Base-by-base conservation (phyloP, 2,329 filamentous ascomycete genomes). In the Xenoacremonium recifei region DNA sequence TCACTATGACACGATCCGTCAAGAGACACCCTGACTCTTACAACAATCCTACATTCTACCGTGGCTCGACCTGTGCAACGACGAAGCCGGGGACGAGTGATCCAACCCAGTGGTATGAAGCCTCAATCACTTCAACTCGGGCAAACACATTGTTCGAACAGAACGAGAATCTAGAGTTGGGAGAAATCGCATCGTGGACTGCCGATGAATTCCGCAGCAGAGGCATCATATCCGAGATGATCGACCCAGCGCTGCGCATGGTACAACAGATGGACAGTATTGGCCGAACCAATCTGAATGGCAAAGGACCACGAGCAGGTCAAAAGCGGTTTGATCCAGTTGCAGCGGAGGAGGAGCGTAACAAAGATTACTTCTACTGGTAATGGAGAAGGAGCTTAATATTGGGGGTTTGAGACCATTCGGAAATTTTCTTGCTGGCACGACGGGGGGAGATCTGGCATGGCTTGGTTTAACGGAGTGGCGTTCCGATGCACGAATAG, bases 221-320 rank as follows among this genome's bases (percentile, higher is more conserved):
- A 5, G 55, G 53, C 3, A 36, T 54, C 1, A 50, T 64, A 15
- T 47, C 50, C 15, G 49, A 54, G 10, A 45, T 67, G 5, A 62
- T 55, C 31, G 45, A 49, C 11, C 55, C 59, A 3, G 60, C 58
- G 0, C 25, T 66, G 5, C 47, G 41, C 3, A 63, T 66, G 56
- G 43, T 66, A 10, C 39, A 47, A 1, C 45, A 53, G n/a, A 63
- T 66, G 59, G 62, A 66, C 39, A 29, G 43, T 1, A 47, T 66
- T 11, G 65, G 65, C 1, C 23, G 34, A 4, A 48, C 44, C 2
- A 66, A 65, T 25, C 40, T 55, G 23, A 62, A 62, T 19, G 49
- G 44, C 1, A 45, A 55, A 30, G 44, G 44, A 1, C 37, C 43
- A 12, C 35, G 39, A 17, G 40, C 45, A 30, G 35, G 39, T n/a